A percentile compares a stretch with the other conserved stretches of the same genome.
phyloP scores from a whole-genome alignment of 1,284 basidiomycete species.

The Xerocomus amazonicus region DNA sequence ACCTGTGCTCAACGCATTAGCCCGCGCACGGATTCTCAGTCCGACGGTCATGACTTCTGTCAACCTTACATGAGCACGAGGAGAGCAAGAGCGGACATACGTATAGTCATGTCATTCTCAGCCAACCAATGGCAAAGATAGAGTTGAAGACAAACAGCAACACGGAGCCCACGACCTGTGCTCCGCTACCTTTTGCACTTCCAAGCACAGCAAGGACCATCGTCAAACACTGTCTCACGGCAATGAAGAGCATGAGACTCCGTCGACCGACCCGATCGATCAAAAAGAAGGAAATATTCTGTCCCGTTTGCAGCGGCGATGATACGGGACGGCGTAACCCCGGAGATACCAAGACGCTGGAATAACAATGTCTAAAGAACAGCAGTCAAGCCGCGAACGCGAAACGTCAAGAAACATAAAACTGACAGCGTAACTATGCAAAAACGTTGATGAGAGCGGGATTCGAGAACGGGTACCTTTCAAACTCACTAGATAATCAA shows the following conservation, averaged over 20 bases:
- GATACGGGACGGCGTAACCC: constrained; percentile 59
- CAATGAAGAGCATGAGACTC: constrained; percentile 37
- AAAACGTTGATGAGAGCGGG: not conserved
- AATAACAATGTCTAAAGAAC: constrained; percentile 50
- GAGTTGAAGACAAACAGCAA: constrained; percentile 34
- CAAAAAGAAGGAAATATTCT: constrained; percentile 38
- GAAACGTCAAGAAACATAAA: constrained; percentile 5
- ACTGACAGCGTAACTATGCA: constrained; percentile 34
- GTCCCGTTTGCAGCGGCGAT: constrained; percentile 69
- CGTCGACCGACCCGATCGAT: constrained; percentile 37
- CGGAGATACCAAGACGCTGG: constrained; percentile 56
- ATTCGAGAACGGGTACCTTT: not conserved
- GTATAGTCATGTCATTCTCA: constrained; percentile 66
- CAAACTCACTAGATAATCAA: constrained; percentile 56
- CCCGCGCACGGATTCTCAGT: constrained; percentile 59
- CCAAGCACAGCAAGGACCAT: constrained; percentile 35
- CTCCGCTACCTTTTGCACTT: constrained; percentile 27
- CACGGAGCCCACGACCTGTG: constrained; percentile 49
- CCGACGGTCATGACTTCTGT: constrained; percentile 40
- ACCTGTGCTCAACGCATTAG: constrained; percentile 61
- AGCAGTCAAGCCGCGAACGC: not conserved
- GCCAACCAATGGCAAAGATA: constrained; percentile 33
- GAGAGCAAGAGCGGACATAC: constrained; percentile 39
- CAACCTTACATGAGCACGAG: not conserved
- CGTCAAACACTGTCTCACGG: constrained; percentile 34